Percentiles rank a stretch among this genome's conserved stretches.
Conservation (phyloP, 495 filamentous ascomycete genomes). For the Lichina pygmaea region DNA sequence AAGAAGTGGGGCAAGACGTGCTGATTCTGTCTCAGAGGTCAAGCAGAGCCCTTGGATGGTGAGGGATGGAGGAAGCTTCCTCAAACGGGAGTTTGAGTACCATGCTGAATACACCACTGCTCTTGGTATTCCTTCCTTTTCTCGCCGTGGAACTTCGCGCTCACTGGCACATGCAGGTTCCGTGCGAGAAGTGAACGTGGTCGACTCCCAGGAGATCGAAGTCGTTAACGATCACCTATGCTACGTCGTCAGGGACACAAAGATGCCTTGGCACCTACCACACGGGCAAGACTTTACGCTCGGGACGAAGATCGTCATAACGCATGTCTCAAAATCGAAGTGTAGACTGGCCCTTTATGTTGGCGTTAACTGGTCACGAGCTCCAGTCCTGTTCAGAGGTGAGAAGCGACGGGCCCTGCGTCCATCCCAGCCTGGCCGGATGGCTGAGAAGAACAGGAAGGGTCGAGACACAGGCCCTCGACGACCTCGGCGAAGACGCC, state of each 20-base stretch:
- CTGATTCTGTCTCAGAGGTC: conserved; percentile 19
- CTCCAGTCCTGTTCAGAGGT: conserved; percentile 32
- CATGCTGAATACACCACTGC: conserved; percentile 39
- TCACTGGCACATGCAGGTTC: conserved; percentile 8
- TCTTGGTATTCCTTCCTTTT: conserved; percentile 22
- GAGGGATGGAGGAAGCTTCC: conserved; percentile 26
- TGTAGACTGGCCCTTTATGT: conserved; percentile 78
- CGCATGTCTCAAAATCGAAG: conserved; percentile 70
- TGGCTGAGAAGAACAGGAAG: conserved; percentile 17
- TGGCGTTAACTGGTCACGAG: conserved; percentile 58
- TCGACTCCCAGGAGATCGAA: conserved; percentile 75
- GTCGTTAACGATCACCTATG: conserved; percentile 83
- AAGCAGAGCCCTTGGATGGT: conserved; percentile 69
- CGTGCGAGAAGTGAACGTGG: conserved; percentile 29
- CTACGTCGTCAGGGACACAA: conserved; percentile 75
- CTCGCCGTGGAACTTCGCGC: not conserved
- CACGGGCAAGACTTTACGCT: conserved; percentile 53
- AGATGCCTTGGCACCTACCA: conserved; percentile 78
- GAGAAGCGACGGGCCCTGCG: conserved; percentile 8
- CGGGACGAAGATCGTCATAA: conserved; percentile 79
- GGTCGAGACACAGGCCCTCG: conserved; percentile 54
- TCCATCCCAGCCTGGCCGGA: not conserved
- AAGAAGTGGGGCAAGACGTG: not conserved
- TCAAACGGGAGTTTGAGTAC: conserved; percentile 34
- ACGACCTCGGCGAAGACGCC: conserved; percentile 59